Evolutionary conservation across 768 basidiomycete species (phyloP).

Genomic region (Lactarius sanguifluus): DNA sequence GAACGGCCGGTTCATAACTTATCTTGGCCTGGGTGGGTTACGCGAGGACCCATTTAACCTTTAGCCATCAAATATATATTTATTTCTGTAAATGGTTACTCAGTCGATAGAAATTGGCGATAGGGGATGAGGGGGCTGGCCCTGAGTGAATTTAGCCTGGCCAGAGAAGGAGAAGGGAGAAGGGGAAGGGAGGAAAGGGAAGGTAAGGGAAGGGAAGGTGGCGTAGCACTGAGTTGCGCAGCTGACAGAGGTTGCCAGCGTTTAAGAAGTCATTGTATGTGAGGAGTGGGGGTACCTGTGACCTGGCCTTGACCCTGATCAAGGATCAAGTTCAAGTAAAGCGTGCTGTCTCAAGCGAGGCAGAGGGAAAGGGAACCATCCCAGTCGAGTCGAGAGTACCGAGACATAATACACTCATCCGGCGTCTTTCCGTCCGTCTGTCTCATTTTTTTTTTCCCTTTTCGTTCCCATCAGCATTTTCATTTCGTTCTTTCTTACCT

Average conservation of each 20-base stretch:
- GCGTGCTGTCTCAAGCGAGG: slow-evolving; percentile 3
- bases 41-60: slow-evolving; percentile 21
- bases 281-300: neutral
- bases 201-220: neutral
- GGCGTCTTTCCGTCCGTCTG: neutral
- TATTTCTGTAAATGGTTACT: slow-evolving; percentile 5
- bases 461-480: slow-evolving; percentile 1
- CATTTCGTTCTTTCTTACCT: slow-evolving; percentile 3
- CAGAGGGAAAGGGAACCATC: neutral
- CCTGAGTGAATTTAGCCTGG: slow-evolving; percentile 18
- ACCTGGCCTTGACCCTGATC: slow-evolving; percentile 4
- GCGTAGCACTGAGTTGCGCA: slow-evolving; percentile 6
- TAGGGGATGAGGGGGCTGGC: neutral
- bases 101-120: neutral
- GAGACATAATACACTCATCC: neutral
- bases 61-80: slow-evolving; percentile 21
- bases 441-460: neutral
- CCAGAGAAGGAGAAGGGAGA: neutral
- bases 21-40: slow-evolving; percentile 10
- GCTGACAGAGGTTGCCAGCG: slow-evolving; percentile 5
- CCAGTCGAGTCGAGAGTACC: neutral
- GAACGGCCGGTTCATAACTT: neutral
- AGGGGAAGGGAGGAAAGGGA: too few species aligned
- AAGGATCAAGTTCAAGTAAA: neutral
- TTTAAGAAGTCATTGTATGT: neutral